These are phyloP conservation scores for Pholiota molesta DNA, from an alignment of 768 basidiomycete genomes.

Conservation along the genomic window DNA sequence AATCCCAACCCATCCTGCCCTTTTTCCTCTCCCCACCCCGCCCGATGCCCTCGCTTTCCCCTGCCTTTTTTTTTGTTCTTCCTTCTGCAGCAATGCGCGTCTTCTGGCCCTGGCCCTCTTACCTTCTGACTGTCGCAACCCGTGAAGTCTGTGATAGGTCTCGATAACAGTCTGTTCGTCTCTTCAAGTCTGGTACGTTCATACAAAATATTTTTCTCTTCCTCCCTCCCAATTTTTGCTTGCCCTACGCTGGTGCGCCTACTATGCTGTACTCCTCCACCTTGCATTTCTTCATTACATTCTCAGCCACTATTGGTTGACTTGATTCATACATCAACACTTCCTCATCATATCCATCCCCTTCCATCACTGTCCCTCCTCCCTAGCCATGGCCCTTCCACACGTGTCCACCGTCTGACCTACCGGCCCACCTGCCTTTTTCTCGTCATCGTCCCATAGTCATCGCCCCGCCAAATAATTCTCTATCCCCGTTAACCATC, in stretches of 20 bases:
- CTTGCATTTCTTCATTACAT: background rate
- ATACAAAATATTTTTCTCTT: background rate
- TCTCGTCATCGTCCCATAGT: slow-evolving; percentile 12
- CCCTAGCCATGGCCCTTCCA: background rate
- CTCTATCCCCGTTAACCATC: slow-evolving; percentile 2
- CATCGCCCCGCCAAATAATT: slow-evolving; percentile 5
- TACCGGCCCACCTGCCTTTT: background rate
- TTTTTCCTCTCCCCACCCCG: slow-evolving; percentile 12
- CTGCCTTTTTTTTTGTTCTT: slow-evolving; percentile 5
- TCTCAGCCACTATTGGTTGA: background rate
- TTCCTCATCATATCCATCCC: background rate
- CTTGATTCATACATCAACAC: background rate
- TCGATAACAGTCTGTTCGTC: background rate
- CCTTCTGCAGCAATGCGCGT: background rate
- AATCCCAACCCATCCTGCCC: slow-evolving; percentile 1
- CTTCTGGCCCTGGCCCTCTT: background rate
- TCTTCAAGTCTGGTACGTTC: background rate
- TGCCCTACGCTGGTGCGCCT: background rate
- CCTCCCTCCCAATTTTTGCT: background rate
- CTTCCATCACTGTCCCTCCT: background rate
- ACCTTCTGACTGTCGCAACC: background rate
- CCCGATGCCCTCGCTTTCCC: background rate
- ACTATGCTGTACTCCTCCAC: background rate
- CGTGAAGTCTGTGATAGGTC: too few species aligned
- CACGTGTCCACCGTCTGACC: background rate